Base-by-base conservation (phyloP, 2,329 filamentous ascomycete species). In the Fulvia fulva region DNA sequence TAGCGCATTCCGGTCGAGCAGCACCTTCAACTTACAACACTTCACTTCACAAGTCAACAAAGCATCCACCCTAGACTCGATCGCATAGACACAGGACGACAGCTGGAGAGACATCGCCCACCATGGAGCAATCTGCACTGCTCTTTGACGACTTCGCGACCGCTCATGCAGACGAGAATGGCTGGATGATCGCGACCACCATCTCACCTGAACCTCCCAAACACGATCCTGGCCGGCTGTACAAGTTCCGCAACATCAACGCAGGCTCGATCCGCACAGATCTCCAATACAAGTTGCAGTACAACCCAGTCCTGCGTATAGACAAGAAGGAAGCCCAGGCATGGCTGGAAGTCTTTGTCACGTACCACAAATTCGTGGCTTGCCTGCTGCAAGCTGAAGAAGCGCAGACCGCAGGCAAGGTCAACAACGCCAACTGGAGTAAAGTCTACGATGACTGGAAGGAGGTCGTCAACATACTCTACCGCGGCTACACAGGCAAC, bases 391-490 rank as follows among this genome's bases (percentile, higher is more conserved):
- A 82, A 14, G 83, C 84, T 11, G 83, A 89, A 58, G 83, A 86
- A 59, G 76, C 80, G 19, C 62, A 74, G 25, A 79, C 79, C 61
- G 71, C 75, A 55, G 74, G 75, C 53, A 74, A 71, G 55, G 55
- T 53, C 34, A 68, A 68, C 19, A 73, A 76, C 45, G 79, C 84
- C n/a, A 85, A 89, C 58, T 96, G 90, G 87, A 82, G 82, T n/a
- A 87, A 83, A 56, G 89, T 92, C 0, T 99, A 96, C 70, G 88
- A 91, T 61, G 78, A 86, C 11, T 97, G 94, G 92, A 95, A 90
- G 70, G 90, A 96, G 43, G 71, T 97, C 61, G 85, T 89, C 47
- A 89, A 88, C 62, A 79, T 81, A 50, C 79, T 97, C 41, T 87
- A 92, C 58, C 85, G 91, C 65, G 91, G 91, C 30, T 97, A 97